Percentiles rank a stretch among this genome's conserved stretches.
Evolutionary conservation across 345 rosid species (phyloP).

Genomic region (Streptanthus diversifolius): DNA sequence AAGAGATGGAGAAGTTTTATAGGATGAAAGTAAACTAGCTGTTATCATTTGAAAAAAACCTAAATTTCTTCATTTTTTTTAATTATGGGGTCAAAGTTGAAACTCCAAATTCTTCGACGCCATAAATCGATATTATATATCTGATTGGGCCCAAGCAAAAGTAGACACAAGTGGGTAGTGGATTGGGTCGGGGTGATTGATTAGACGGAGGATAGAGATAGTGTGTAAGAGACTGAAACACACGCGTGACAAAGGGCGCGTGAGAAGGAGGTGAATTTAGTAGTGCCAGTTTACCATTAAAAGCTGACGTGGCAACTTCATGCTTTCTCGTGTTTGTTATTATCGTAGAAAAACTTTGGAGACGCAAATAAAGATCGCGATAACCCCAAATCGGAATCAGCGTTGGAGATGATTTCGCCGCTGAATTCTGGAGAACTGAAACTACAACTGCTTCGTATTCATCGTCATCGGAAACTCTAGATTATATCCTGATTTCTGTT

Average conservation of each 20-base stretch:
- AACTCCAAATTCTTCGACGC: background rate
- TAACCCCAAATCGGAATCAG: slow-evolving; percentile 17
- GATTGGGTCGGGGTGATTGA: too few relatives aligned
- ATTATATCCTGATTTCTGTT: background rate
- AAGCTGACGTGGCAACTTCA: slow-evolving; percentile 26
- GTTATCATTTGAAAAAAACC: too few relatives aligned
- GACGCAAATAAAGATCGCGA: background rate
- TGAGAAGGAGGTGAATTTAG: background rate
- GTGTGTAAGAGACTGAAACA: background rate
- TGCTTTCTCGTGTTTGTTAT: background rate
- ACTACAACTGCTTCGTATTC: background rate
- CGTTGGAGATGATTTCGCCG: slow-evolving; percentile 6
- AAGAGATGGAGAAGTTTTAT: background rate
- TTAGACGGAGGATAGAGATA: background rate
- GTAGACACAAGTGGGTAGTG: background rate
- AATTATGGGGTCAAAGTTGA: background rate
- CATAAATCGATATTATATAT: background rate
- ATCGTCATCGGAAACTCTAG: background rate
- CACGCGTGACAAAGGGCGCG: background rate
- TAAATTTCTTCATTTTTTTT: background rate
- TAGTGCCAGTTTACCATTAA: background rate
- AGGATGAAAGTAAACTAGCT: too few relatives aligned
- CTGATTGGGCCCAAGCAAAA: background rate
- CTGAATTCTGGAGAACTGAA: slow-evolving; percentile 15
- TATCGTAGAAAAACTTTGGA: background rate